Percentiles rank a stretch among this genome's conserved stretches.
Conservation (phyloP, 768 basidiomycete genomes). For the Leucocoprinus leucothites region DNA sequence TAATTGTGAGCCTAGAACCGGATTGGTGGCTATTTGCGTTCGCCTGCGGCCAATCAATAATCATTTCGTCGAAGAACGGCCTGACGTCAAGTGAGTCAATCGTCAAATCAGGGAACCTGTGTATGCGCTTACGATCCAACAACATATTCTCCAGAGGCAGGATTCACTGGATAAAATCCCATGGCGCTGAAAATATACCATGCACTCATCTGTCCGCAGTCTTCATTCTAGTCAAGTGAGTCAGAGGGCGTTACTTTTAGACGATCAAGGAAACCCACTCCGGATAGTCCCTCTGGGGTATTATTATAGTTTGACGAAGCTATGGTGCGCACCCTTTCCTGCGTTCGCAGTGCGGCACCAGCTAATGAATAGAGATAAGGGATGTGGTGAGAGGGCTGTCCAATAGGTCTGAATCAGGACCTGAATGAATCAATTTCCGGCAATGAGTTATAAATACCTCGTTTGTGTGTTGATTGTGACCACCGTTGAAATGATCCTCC, state of each 20-base stretch:
- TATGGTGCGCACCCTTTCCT: constrained; percentile 64
- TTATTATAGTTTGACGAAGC: constrained; percentile 62
- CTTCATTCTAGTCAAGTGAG: constrained; percentile 60
- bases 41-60: constrained; percentile 48
- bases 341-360: constrained; percentile 64
- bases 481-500: constrained; percentile 53
- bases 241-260: background rate
- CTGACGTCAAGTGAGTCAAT: constrained; percentile 19
- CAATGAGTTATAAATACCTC: constrained; percentile 42
- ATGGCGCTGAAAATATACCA: constrained; percentile 84
- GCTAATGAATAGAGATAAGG: constrained; percentile 77
- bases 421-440: background rate
- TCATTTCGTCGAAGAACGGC: constrained; percentile 51
- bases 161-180: constrained; percentile 85
- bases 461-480: constrained; percentile 79
- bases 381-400: constrained; percentile 78
- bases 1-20: constrained; percentile 42
- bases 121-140: constrained; percentile 60
- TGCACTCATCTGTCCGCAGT: constrained; percentile 89
- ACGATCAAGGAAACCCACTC: constrained; percentile 37
- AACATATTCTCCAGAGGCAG: constrained; percentile 71
- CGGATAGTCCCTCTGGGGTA: constrained; percentile 65
- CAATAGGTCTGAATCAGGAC: background rate
- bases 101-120: background rate
- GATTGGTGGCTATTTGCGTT: constrained; percentile 15